Evolutionary conservation across 352 stramenopile genomes (phyloP), one percentile per base, ranked within the genome.

Genomic region (Halophytophthora batemanensis): DNA sequence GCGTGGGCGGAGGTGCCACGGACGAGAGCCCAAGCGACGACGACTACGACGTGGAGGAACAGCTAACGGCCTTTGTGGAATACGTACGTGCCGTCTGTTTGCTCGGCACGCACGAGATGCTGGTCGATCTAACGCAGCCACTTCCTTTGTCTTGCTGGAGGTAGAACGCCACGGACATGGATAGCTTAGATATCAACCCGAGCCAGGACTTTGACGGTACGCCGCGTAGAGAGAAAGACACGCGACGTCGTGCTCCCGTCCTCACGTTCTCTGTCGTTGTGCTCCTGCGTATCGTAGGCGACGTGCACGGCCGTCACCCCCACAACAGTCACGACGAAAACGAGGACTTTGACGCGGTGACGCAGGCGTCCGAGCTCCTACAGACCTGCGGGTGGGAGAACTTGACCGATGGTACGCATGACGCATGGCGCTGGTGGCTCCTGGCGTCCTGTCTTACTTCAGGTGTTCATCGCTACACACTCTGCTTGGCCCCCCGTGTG

Each of bases 141-240:
- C 33, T 33, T 15, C 23, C 23, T 29, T 44, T 15, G 13, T 41
- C 31, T 14, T 43, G 34, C 38, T 18, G n/a, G 15, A 22, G 38
- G 46, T 45, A 81, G 76, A 69, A 78, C 19, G 59, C 67, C 18
- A 69, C 55, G 8, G 76, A 87, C 51, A 77, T 87, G 58, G 76
- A 87, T 45, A 78, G 53, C 28, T 54, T 87, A 37, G 73, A 85
- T 15, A 83, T 85, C 34, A 67, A 69, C 12, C 66, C 66, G 21
- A 87, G 76, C 50, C 73, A 87, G 64, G 76, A 87, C 47, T 87
- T 80, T 69, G 58, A 74, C 43, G 70, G 70, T 72, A 34, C 11
- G 50, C 53, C n/a, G 33, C 6, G 34, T 31, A 31, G 25, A 31
- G 25, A 31, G 25, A 31, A 31, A 31, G 25, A 31, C 25, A 31